Evolutionary conservation across 495 filamentous ascomycete genomes (phyloP), one percentile per base, ranked within the genome.

Genomic region (Geopyxis carbonaria): DNA sequence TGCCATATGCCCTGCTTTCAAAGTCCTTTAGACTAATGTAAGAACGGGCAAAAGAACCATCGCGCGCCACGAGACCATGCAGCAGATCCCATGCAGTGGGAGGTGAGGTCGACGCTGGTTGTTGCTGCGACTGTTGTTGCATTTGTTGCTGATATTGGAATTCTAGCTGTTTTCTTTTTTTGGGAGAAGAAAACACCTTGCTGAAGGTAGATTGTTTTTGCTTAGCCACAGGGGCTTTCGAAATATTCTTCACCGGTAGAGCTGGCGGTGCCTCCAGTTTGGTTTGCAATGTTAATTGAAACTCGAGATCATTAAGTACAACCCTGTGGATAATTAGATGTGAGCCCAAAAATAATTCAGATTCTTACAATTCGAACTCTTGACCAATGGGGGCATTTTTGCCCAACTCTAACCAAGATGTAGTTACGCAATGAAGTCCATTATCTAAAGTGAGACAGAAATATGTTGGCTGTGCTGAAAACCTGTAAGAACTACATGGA

Each of bases 381-480:
- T 97, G 89, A 14, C 89, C 89, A 48, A 97, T 94, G 2, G 91
- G 87, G 13, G 91, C 91, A 29, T 75, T 85, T 43, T 79, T 80
- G 34, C 85, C 91, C 19, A 97, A 66, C 56, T 97, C 89, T 2
- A 94, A 61, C 83, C 85, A 95, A 0, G 84, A 73, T 4, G 89
- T 97, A 1, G 89, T 95, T 7, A 97, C 89, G 52, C 89, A 97
- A 58, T 97, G 89, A 2, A 97, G 70, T 19, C 89, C 89, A 50
- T 97, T 97, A 61, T 97, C 89, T 18, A 97, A 69, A 1, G 89
- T 97, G 6, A 97, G 67, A 34, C 84, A 78, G 61, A 97, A 97
- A 62, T 81, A 83, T 4, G 81, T 80, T 40, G 79, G 76, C 60
- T 95, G 85, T 47, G 76, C 83, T 89, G 45, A 2, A 16, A 21